Evolutionary conservation across 192 early-diverging fungal species (phyloP), one percentile per base, ranked within the genome.

Genomic region (Martensiomyces pterosporus): DNA sequence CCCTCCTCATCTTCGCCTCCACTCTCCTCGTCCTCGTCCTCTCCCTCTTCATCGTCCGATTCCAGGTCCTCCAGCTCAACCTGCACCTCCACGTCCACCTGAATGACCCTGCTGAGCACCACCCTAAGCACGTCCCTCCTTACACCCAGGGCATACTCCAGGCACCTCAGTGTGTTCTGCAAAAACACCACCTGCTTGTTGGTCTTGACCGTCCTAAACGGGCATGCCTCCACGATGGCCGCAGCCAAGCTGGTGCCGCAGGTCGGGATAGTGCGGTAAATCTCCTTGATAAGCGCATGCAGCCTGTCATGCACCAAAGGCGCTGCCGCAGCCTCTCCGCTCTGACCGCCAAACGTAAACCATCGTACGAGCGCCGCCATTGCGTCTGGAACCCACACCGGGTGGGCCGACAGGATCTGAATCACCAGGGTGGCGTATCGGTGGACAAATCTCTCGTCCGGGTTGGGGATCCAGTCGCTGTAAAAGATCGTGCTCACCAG

Each of bases 81-180:
- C 55, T 97, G 94, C 46, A 97, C 90, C 51, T 93, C 93, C 12
- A 71, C 94, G 60, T 98, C 95, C 34, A 98, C 83, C 46, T 93
- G 85, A 6, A 94, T 79, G 5, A 91, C 75, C n/a, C 82, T 75
- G 33, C 96, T 91, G 18, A 98, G 64, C 2, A 89, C 73, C 15
- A 96, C 65, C 16, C 74, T 64, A 18, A 94, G 71, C 16, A 95
- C 60, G 43, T 88, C 81, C 36, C 77, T 67, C 23, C 85, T 68
- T 18, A 97, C 59, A 1, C 81, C 78, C 0, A 80, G 80, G 4
- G 85, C 83, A 57, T 98, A 98, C 8, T 87, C 82, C 0, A 88
- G 43, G 9, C 93, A 67, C 24, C 77, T 57, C 22, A 97, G 59
- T 19, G 89, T 56, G 54, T 91, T 94, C 43, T 85, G 83, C 24